These are phyloP conservation scores for Pyrenochaeta sp. DNA, from an alignment of 2,329 filamentous ascomycete genomes.

Conservation along the genomic window DNA sequence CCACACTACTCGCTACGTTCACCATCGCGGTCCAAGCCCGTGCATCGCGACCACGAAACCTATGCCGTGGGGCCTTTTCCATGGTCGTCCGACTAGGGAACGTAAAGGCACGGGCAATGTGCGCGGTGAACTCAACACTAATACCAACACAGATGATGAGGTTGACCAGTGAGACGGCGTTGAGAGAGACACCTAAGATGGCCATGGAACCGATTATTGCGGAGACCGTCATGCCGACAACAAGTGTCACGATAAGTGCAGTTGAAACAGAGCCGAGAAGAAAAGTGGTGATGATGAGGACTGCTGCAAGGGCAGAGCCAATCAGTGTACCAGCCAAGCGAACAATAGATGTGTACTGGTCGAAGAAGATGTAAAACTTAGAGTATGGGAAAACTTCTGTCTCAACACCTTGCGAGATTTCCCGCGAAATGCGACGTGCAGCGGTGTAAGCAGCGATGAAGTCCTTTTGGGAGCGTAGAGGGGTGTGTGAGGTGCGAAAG, in stretches of 20 bases:
- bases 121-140: conserved; percentile 95
- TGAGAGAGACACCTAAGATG: conserved; percentile 84
- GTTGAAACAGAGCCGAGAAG: conserved; percentile 87
- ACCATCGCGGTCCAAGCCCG: conserved; percentile 92
- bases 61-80: conserved; percentile 75
- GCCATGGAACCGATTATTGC: conserved; percentile 98
- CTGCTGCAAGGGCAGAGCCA: conserved; percentile 83
- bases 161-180: conserved; percentile 95
- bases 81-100: conserved; percentile 86
- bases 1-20: conserved; percentile 93
- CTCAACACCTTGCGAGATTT: conserved; percentile 74
- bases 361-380: conserved; percentile 98
- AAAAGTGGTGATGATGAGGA: conserved; percentile 79
- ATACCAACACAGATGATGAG: conserved; percentile 97
- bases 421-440: conserved; percentile 84
- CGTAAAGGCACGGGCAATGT: conserved; percentile 94
- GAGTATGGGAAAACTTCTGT: conserved; percentile 95
- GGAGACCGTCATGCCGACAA: conserved; percentile 90
- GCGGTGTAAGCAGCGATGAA: conserved; percentile 92
- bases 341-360: conserved; percentile 91
- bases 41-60: conserved; percentile 82
- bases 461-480: conserved; percentile 85
- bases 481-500: conserved; percentile 90
- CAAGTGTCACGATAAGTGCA: conserved; percentile 81
- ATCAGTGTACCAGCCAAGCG: conserved; percentile 80